Conservation (phyloP, 2,329 filamentous ascomycete species). For the Fusarium subtropicale region DNA sequence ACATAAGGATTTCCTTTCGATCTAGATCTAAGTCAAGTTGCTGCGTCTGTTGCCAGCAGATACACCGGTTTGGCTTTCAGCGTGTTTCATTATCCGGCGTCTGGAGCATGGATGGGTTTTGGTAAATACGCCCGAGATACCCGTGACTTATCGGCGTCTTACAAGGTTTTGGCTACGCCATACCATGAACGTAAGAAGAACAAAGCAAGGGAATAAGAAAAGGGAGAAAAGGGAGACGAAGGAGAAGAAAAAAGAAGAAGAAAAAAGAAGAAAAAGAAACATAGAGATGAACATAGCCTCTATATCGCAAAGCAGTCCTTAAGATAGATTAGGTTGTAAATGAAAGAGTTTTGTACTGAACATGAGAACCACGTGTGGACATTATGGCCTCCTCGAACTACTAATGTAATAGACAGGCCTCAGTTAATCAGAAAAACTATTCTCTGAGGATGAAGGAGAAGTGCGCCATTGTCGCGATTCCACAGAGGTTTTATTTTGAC, state of each 20-base stretch:
- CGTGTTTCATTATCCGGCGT: conserved; percentile 37
- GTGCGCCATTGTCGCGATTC: neutral
- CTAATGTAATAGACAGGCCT: neutral
- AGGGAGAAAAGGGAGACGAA: conserved; percentile 27
- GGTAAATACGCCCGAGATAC: conserved; percentile 44
- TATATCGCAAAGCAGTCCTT: conserved; percentile 12
- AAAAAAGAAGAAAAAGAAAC: conserved; percentile 29
- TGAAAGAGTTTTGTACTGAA: conserved; percentile 33
- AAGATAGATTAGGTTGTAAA: conserved; percentile 28
- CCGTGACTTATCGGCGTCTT: conserved; percentile 23
- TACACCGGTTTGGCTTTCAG: conserved; percentile 11
- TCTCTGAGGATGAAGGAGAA: neutral
- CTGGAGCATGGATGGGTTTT: conserved; percentile 32
- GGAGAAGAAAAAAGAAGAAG: conserved; percentile 17
- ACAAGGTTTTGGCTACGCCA: conserved; percentile 21
- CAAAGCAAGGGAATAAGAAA: conserved; percentile 27
- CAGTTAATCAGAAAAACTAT: neutral
- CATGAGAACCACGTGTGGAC: neutral
- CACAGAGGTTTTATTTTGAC: neutral
- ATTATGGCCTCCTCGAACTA: neutral
- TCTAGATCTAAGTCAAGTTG: conserved; percentile 45
- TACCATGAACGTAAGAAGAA: conserved; percentile 22
- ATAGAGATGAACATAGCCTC: conserved; percentile 15
- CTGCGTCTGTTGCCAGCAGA: conserved; percentile 11
- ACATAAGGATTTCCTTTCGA: conserved; percentile 69